Base-by-base conservation (phyloP, 2,329 filamentous ascomycete species). In the Dactylonectria estremocensis region DNA sequence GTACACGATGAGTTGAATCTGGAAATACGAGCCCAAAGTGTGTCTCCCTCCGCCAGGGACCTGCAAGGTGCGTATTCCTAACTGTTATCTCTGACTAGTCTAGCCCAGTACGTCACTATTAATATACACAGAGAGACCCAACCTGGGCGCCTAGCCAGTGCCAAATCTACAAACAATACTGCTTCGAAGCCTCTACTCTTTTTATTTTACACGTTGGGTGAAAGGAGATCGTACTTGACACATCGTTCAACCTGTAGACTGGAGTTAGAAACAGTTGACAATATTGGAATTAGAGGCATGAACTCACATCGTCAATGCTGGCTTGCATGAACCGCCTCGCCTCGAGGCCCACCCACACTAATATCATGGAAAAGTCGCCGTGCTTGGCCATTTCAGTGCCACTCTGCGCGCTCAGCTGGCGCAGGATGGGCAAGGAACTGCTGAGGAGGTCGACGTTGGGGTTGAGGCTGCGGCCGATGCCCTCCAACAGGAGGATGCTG, bases 331-430 rank as follows among this genome's bases (percentile, higher is more conserved):
- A 96, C 73, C 92, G 92, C 69, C 95, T 88, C 55, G 95, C 93
- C 83, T 98, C 95, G 11, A 98, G 85, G 1, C 95, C 95, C 66
- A 93, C 90, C 95, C 95, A 98, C 5, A 98, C 91, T 75, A 94
- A 91, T 73, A 98, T 84, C 92, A 98, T 96, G 49, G 91, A 92
- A 69, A 93, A 93, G 76, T 95, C 93, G 31, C 92, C 92, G 37
- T 89, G 86, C 77, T 90, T 91, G 63, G 93, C 85, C 83, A 93
- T 92, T 66, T 90, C 84, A 14, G 89, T 89, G 31, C 92, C 91
- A 72, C 91, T 90, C 78, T 95, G 90, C 0, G 95, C 90, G 55
- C 95, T 94, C 3, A 99, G 86, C 79, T 97, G 92, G 74, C 96
- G 88, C 64, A 99, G 83, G 54, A 99, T 98, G 0, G 96, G 96